Evolutionary conservation across 345 rosid species (phyloP).

Genomic region (Litchi chinensis): DNA sequence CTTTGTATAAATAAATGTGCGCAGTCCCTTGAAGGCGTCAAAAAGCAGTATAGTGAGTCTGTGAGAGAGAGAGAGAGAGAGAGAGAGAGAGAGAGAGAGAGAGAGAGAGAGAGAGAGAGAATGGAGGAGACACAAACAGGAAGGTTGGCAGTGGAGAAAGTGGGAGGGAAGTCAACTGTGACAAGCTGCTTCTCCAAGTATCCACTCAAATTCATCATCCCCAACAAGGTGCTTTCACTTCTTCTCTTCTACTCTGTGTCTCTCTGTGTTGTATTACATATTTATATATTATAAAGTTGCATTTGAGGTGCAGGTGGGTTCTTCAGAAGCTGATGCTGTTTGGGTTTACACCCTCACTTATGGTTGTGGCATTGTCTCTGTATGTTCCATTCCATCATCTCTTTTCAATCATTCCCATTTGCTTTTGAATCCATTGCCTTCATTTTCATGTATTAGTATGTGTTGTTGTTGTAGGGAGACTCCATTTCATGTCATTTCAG

Average conservation of each 20-base stretch:
- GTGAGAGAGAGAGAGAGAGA: no score
- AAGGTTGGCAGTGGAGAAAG: no score
- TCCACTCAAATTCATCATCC: slow-evolving; percentile 89
- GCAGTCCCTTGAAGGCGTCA: no score
- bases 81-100: no score
- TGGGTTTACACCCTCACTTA: slow-evolving; percentile 90
- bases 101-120: no score
- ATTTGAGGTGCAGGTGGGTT: slow-evolving; percentile 59
- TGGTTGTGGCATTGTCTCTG: slow-evolving; percentile 97
- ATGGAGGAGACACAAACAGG: no score
- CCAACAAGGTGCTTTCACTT: slow-evolving; percentile 48
- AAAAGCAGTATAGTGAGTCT: not conserved
- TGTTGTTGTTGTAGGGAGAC: no score
- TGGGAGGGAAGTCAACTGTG: slow-evolving; percentile 70
- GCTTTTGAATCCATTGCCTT: not conserved
- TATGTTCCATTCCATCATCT: slow-evolving; percentile 28
- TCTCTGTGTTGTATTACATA: no score
- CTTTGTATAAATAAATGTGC: no score
- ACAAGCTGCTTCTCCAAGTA: slow-evolving; percentile 78
- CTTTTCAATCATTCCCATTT: not conserved
- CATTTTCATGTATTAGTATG: not conserved
- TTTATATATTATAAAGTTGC: not conserved
- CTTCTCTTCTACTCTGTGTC: no score
- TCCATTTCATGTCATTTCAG: no score
- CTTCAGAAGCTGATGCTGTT: slow-evolving; percentile 67